Base-by-base conservation (phyloP, 2,329 filamentous ascomycete species). In the Ophiostoma perfectum region DNA sequence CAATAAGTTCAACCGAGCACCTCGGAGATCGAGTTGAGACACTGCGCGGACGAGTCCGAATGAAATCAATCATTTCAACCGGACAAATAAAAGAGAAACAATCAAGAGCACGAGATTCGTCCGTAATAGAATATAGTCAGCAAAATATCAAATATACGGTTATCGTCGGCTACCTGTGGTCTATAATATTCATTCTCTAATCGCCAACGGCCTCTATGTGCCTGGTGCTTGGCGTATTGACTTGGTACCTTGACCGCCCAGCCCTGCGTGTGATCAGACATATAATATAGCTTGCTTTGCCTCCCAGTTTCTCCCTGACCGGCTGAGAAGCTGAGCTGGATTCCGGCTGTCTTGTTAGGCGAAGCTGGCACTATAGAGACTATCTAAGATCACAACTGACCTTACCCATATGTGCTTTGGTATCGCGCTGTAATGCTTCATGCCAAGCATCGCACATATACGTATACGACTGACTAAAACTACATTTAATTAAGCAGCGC, bases 1-100 rank as follows among this genome's bases (percentile, higher is more conserved):
- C 16, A 27, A 39, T 41, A 60, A 9, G 14, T 47, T 55, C 47
- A 18, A 55, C 18, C 27, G 52, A 38, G 52, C 27, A 45, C 52
- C 27, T 42, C 39, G 60, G 60, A 63, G 63, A 65, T 45, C 18
- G 63, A 47, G 42, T 18, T 65, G 42, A 65, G 39, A 63, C 60
- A 63, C 27, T 27, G 8, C 60, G 27, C 27, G 39, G 60, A 14
- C 39, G 60, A 63, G 60, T 47, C 8, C 27, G 42, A 65, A 45
- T 27, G 5, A 18, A 62, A 42, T 63, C 8, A 39, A 16, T 60
- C 49, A 27, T 8, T 27, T 8, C 18, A 55, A 14, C 18, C 49
- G 5, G 5, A 11, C 2, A 55, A 27, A 27, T 9, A 27, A 11
- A 45, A 45, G 42, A 12, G 9, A 45, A 45, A 45, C 5, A 55